Evolutionary conservation across 192 early-diverging fungal genomes (phyloP).

Genomic region (Coemansia sp.): DNA sequence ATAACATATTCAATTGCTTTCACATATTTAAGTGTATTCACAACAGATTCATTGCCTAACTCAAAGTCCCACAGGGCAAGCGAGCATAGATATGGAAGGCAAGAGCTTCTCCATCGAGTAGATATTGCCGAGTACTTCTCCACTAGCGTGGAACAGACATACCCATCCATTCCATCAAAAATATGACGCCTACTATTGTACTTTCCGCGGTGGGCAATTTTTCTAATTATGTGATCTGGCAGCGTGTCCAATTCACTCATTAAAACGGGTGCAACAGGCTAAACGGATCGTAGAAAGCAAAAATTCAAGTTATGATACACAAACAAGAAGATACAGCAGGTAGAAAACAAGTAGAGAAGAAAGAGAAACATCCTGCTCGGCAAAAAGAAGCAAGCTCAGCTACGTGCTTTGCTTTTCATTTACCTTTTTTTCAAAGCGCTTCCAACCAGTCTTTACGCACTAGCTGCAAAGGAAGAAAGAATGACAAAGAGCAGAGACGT

Average conservation of each 20-base stretch:
- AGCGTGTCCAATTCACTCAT: neutral
- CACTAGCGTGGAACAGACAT: neutral
- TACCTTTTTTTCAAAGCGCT: too few relatives aligned
- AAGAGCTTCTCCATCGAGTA: neutral
- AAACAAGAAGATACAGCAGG: neutral
- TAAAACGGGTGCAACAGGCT: too few relatives aligned
- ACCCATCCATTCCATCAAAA: neutral
- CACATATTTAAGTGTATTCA: neutral
- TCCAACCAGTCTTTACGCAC: too few relatives aligned
- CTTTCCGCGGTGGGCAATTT: neutral
- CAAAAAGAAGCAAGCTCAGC: too few relatives aligned
- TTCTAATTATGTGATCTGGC: neutral
- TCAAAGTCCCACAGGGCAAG: neutral
- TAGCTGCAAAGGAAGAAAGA: too few relatives aligned
- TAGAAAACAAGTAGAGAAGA: neutral
- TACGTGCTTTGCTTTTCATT: too few relatives aligned
- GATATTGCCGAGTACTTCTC: neutral
- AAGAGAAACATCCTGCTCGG: too few relatives aligned
- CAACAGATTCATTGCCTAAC: neutral
- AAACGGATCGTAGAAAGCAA: too few relatives aligned
- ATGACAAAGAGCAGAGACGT: neutral
- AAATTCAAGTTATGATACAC: neutral
- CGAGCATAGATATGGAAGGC: neutral
- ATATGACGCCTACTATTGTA: neutral
- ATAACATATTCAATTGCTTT: neutral